A percentile compares a stretch with the other conserved stretches of the same genome.
These are phyloP conservation scores for Triangularia verruculosa DNA, from an alignment of 2,329 filamentous ascomycete species.

Conservation along the genomic window DNA sequence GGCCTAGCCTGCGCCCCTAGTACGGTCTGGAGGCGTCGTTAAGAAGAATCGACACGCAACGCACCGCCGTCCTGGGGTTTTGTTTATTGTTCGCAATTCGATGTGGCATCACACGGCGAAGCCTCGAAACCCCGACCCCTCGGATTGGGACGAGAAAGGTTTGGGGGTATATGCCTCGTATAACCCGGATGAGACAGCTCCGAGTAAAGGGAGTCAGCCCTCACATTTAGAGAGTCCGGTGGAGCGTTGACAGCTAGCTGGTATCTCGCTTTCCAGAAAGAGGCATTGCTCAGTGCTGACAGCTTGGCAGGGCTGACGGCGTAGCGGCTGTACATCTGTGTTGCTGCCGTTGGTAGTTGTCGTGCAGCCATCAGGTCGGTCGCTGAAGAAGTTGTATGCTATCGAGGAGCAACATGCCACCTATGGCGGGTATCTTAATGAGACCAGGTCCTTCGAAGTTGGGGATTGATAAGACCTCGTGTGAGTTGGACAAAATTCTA, in stretches of 20 bases:
- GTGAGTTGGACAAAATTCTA: not conserved
- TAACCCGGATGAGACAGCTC: slow-evolving; percentile 1
- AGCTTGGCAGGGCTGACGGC: not conserved
- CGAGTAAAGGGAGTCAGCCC: not conserved
- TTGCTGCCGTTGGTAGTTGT: not conserved
- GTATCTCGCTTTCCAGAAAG: not conserved
- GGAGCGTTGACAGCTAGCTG: not conserved
- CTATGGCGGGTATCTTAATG: not conserved
- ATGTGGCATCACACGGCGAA: not conserved
- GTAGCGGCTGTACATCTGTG: not conserved
- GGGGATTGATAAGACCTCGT: not conserved
- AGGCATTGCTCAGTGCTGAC: not conserved
- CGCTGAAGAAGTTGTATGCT: not conserved
- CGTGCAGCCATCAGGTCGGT: not conserved
- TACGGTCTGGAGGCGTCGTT: not conserved
- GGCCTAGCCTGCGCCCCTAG: not conserved
- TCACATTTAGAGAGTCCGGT: not conserved
- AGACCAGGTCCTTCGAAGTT: not conserved
- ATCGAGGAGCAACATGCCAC: not conserved
- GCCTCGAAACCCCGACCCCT: not conserved
- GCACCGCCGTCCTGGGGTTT: not conserved
- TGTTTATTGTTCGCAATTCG: not conserved
- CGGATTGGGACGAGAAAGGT: not conserved
- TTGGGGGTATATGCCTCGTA: not conserved
- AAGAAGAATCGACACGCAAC: not conserved